These are phyloP conservation scores for Decorospora gaudefroyi DNA, from an alignment of 2,329 filamentous ascomycete species.

Conservation along the genomic window DNA sequence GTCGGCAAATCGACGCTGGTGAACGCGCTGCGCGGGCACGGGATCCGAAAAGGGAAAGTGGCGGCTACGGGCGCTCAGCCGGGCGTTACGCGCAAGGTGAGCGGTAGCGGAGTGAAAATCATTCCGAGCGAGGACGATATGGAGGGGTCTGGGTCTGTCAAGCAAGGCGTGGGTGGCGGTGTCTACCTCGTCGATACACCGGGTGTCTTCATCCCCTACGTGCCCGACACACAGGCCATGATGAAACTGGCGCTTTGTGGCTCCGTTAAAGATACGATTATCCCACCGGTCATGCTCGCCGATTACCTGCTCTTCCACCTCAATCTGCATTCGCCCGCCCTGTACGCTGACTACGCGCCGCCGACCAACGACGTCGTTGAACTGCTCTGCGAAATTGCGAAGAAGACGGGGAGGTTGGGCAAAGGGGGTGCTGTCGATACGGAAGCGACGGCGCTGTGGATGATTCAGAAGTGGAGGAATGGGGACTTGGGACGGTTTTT, in stretches of 20 bases:
- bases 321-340: slow-evolving; percentile 66
- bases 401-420: slow-evolving; percentile 73
- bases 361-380: slow-evolving; percentile 85
- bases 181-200: slow-evolving; percentile 91
- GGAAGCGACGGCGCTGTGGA: slow-evolving; percentile 75
- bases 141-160: too few species aligned
- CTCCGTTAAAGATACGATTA: slow-evolving; percentile 85
- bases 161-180: slow-evolving; percentile 54
- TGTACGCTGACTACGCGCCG: slow-evolving; percentile 69
- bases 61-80: slow-evolving; percentile 84
- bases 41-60: slow-evolving; percentile 70
- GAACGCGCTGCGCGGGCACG: slow-evolving; percentile 75
- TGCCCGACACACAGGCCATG: slow-evolving; percentile 84
- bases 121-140: slow-evolving; percentile 58
- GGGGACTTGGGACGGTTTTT: slow-evolving; percentile 77
- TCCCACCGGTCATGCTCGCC: slow-evolving; percentile 75
- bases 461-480: slow-evolving; percentile 79
- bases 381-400: slow-evolving; percentile 72
- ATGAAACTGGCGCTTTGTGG: slow-evolving; percentile 91
- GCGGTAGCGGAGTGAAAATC: slow-evolving; percentile 77
- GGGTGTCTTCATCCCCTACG: slow-evolving; percentile 92
- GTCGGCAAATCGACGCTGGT: slow-evolving; percentile 95
- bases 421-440: slow-evolving; percentile 72
- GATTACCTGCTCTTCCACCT: slow-evolving; percentile 89
- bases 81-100: slow-evolving; percentile 83